Evolutionary conservation across 331 rosid genomes (phyloP).

Genomic region (Quercus lobata): DNA sequence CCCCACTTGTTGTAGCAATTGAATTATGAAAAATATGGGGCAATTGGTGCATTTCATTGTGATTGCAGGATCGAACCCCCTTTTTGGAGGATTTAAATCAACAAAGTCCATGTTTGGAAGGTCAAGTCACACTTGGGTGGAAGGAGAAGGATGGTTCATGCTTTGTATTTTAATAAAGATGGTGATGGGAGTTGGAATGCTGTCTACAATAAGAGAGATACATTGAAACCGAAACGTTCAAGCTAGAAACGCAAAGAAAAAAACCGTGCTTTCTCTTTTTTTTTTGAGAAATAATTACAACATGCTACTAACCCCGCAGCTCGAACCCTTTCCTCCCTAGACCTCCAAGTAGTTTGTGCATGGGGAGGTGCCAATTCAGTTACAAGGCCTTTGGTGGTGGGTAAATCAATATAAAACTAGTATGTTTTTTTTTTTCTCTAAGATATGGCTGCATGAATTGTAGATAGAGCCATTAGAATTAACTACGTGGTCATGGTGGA

Average conservation of each 20-base stretch:
- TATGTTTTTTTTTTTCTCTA: too few relatives aligned
- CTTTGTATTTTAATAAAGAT: slow-evolving; percentile 37
- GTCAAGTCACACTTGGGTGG: slow-evolving; percentile 60
- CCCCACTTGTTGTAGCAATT: too few relatives aligned
- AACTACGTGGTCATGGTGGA: too few relatives aligned
- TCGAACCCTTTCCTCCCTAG: too few relatives aligned
- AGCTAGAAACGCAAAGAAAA: slow-evolving; percentile 40
- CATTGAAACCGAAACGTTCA: slow-evolving; percentile 53
- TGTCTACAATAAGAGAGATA: slow-evolving; percentile 50
- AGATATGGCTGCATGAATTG: too few relatives aligned
- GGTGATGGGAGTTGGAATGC: slow-evolving; percentile 30
- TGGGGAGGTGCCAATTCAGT: too few relatives aligned
- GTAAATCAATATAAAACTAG: background rate
- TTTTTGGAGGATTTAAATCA: slow-evolving; percentile 62
- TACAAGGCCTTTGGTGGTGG: slow-evolving; percentile 10
- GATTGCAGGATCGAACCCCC: slow-evolving; percentile 31
- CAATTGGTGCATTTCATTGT: background rate
- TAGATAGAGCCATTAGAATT: too few relatives aligned
- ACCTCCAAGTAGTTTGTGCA: too few relatives aligned
- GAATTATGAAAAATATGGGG: too few relatives aligned
- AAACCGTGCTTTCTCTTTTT: slow-evolving; percentile 41
- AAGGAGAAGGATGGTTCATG: slow-evolving; percentile 89
- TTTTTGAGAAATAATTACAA: too few relatives aligned
- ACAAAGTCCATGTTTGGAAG: slow-evolving; percentile 56
- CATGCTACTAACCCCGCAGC: too few relatives aligned